Evolutionary conservation across 331 rosid species (phyloP), one percentile per base, ranked within the genome.

Genomic region (Pyracantha coccinea): DNA sequence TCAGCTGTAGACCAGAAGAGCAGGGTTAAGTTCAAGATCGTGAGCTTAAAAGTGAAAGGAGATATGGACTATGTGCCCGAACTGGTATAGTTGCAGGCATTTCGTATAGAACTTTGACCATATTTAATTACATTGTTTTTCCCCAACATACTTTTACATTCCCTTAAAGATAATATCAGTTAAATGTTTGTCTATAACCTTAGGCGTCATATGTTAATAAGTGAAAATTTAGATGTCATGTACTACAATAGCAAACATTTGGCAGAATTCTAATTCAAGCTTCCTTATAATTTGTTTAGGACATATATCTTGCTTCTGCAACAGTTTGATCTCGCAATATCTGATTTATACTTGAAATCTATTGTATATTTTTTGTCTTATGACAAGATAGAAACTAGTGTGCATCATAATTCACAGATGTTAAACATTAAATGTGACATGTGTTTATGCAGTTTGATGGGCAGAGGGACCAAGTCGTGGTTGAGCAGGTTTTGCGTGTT

Each of bases 41-140:
- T 95, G 96, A 95, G 99, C 89, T 87, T 95, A 47, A 95, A 95
- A 90, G 97, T 90, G 84, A 89, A 89, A 79, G 96, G 96, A 23
- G 87, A 90, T 78, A 83, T 89, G 89, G 99, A 95, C 77, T 95
- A 86, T 32, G 97, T 89, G 25, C 99, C 99, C 0, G 99, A 95
- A 77, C 89, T 95, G 97, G 99, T 95, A 94, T 77, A 53, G 41
- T 73, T 61, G 44, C 41, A 10, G 21, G 45, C 29, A 25, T 61
- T 44, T 44, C 47, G 0, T 50, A 24, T 44, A 9, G 16, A 29
- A 61, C 61, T 38, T 52, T 27, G 17, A 5, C 25, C 17, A 24
- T 23, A 21, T 14, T 19, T 2, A 3, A 3, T 6, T 20, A 7
- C 8, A 3, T 69, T 68, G 33, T 16, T 21, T 21, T 35, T 17